A percentile compares a stretch with the other conserved stretches of the same genome.
Conservation (phyloP, 2,329 filamentous ascomycete species). For the Orbilia brochopaga region DNA sequence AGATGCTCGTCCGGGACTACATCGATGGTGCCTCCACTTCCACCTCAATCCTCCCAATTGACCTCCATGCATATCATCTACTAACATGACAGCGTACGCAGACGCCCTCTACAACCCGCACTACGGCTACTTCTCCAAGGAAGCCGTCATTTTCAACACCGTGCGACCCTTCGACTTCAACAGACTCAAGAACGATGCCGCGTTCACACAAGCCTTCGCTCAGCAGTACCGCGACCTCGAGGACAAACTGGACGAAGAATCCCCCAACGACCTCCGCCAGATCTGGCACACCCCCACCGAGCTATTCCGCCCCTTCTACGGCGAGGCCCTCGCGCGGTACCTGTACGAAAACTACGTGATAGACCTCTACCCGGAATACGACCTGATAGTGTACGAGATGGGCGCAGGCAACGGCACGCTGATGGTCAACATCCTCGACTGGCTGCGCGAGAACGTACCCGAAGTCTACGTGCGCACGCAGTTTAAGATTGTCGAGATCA, state of each 20-base stretch:
- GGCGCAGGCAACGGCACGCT: slow-evolving; percentile 95
- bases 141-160: slow-evolving; percentile 93
- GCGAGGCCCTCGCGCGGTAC: slow-evolving; percentile 95
- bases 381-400: slow-evolving; percentile 98
- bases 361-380: slow-evolving; percentile 90
- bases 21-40: slow-evolving; percentile 72
- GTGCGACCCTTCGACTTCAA: slow-evolving; percentile 91
- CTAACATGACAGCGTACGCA: slow-evolving; percentile 60
- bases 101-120: slow-evolving; percentile 93
- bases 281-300: slow-evolving; percentile 99
- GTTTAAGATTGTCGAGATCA: slow-evolving; percentile 96
- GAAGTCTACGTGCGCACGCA: slow-evolving; percentile 92
- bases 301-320: slow-evolving; percentile 94
- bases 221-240: slow-evolving; percentile 88
- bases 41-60: neutral
- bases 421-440: slow-evolving; percentile 97
- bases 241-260: slow-evolving; percentile 76
- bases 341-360: slow-evolving; percentile 95
- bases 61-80: slow-evolving; percentile 52
- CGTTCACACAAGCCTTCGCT: slow-evolving; percentile 78
- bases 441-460: slow-evolving; percentile 85
- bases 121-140: slow-evolving; percentile 96
- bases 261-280: slow-evolving; percentile 77
- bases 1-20: slow-evolving; percentile 97
- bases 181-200: slow-evolving; percentile 77